phyloP scores from a whole-genome alignment of 371 early-diverging fungal species.

The Thermomucor indicae-seudaticae region DNA sequence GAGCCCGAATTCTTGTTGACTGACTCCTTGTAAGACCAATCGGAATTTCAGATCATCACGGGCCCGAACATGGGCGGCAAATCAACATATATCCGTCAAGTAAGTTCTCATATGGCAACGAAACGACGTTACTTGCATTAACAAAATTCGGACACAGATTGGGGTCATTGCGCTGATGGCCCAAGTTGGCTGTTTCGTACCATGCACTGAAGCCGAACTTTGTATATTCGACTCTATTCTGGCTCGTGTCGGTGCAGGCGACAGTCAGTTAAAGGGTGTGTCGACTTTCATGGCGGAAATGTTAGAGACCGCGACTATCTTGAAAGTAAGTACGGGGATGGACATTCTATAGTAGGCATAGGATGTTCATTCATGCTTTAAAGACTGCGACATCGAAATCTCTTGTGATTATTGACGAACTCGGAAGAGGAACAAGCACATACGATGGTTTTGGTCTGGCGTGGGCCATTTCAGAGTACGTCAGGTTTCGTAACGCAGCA shows the following conservation, averaged over 20 bases:
- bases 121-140: background rate
- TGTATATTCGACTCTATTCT: conserved; percentile 91
- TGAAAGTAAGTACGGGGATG: conserved; percentile 62
- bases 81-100: conserved; percentile 94
- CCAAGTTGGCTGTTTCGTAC: conserved; percentile 98
- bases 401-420: conserved; percentile 98
- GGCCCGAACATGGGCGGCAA: conserved; percentile 99
- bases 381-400: conserved; percentile 81
- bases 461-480: conserved; percentile 94
- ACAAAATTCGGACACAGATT: conserved; percentile 38
- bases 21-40: conserved; percentile 26
- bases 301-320: conserved; percentile 95
- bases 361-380: background rate
- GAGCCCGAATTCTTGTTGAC: background rate
- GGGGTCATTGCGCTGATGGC: conserved; percentile 96
- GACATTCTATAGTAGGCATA: background rate
- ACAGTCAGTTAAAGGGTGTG: conserved; percentile 89
- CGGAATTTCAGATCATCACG: conserved; percentile 77
- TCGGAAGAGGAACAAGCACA: conserved; percentile 98
- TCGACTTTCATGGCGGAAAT: conserved; percentile 99
- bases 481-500: background rate
- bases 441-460: conserved; percentile 98
- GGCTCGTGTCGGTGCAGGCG: conserved; percentile 96
- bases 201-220: conserved; percentile 79
- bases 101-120: conserved; percentile 26